Evolutionary conservation across 2,329 filamentous ascomycete species (phyloP), one percentile per base, ranked within the genome.

Genomic region (Aspergillus felis): DNA sequence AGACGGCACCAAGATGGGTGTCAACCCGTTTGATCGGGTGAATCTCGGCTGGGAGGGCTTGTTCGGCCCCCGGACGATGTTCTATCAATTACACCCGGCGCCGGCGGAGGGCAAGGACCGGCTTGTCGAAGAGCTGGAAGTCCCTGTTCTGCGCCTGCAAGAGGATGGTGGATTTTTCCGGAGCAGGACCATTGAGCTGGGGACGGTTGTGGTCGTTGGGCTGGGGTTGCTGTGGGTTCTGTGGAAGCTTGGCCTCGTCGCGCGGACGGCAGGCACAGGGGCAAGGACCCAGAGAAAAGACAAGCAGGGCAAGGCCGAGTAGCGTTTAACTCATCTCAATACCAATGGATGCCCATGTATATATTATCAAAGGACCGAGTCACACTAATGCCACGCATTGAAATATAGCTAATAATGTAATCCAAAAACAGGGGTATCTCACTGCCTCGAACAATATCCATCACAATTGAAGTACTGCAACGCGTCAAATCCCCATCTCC

Each of bases 11-110:
- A 88, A 90, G 66, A 90, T 93, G 74, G 74, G 83, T 0, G 83
- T 81, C 4, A 96, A 89, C 67, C 93, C 93, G 0, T 97, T 97
- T 73, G 92, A 97, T 71, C 81, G 90, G 5, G 78, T 82, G n/a
- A 85, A 91, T 68, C 67, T 97, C n/a, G 92, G 92, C 1, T 97
- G 92, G 71, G 93, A 97, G 63, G 84, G 82, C 0, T 74, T 95
- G 8, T 97, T 97, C 71, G 85, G 84, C 1, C 82, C 85, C 0
- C 82, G 84, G 51, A 96, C 91, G 0, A 81, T 90, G 69, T 97
- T 96, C 71, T 95, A 92, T 81, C 91, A 97, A 70, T 72, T 90
- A 1, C 77, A 81, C 38, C 87, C 88, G 1, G 68, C 68, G n/a
- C 72, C 81, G 1, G 71, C 81, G 1, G 48, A 32, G 12, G 38